Percentiles rank a stretch among this genome's conserved stretches.
These are phyloP conservation scores for Rhodosporidiobolus odoratus DNA, from an alignment of 768 basidiomycete species.

Conservation along the genomic window DNA sequence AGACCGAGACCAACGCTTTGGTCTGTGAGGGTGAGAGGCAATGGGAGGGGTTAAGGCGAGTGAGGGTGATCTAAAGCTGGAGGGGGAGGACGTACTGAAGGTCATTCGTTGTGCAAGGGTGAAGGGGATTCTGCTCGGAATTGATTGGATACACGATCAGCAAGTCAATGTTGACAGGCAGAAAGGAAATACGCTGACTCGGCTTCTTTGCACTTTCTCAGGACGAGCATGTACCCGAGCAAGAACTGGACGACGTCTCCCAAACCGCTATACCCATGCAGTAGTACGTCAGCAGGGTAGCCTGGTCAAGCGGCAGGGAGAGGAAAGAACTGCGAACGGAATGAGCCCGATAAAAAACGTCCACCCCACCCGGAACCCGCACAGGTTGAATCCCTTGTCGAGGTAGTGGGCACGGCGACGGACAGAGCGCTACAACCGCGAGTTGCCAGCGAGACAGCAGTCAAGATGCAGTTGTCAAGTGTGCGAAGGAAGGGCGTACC, in stretches of 20 bases:
- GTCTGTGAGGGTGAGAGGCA: conserved; percentile 46
- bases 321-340: conserved; percentile 5
- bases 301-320: not conserved
- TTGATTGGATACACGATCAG: not conserved
- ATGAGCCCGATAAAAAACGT: conserved; percentile 20
- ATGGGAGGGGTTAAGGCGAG: not conserved
- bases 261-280: conserved; percentile 3
- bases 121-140: not conserved
- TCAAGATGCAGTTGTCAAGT: conserved; percentile 41
- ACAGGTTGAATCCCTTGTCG: conserved; percentile 76
- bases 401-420: conserved; percentile 54
- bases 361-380: conserved; percentile 70
- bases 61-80: too few relatives aligned
- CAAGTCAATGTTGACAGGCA: conserved; percentile 56
- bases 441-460: conserved; percentile 52
- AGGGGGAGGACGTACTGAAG: conserved; percentile 46
- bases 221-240: conserved; percentile 70
- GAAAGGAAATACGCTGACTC: conserved; percentile 53
- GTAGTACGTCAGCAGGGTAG: not conserved
- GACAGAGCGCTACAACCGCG: conserved; percentile 21
- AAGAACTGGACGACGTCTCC: conserved; percentile 51
- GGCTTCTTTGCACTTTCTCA: conserved; percentile 66
- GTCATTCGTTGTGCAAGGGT: conserved; percentile 67
- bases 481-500: conserved; percentile 5
- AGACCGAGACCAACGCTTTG: conserved; percentile 63